Conservation (phyloP, 768 basidiomycete genomes). For the Hirschioporus abietinus region DNA sequence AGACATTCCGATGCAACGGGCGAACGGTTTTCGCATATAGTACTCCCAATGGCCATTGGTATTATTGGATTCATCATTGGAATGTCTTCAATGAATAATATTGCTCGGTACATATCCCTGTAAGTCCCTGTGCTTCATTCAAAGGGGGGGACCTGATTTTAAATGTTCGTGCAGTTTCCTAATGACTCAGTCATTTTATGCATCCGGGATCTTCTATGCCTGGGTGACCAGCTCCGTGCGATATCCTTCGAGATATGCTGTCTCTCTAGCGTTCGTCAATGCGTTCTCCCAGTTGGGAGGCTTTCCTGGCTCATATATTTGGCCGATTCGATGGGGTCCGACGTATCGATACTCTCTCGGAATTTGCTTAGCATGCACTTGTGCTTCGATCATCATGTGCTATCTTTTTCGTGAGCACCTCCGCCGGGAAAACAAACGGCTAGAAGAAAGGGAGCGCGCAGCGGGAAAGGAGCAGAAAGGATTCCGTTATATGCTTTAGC, state of each 20-base stretch:
- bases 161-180: constrained; percentile 48
- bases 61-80: constrained; percentile 66
- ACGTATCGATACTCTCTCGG: constrained; percentile 65
- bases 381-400: constrained; percentile 44
- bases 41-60: constrained; percentile 46
- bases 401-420: constrained; percentile 43
- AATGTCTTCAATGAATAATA: constrained; percentile 55
- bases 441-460: constrained; percentile 36
- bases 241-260: constrained; percentile 42
- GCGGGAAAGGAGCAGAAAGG: constrained; percentile 29
- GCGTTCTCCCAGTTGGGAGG: not conserved
- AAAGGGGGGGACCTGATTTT: not conserved
- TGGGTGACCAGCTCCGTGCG: constrained; percentile 59
- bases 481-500: constrained; percentile 43
- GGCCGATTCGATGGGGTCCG: constrained; percentile 66
- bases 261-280: constrained; percentile 4
- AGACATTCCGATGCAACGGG: constrained; percentile 67
- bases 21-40: constrained; percentile 70
- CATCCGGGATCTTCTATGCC: constrained; percentile 58
- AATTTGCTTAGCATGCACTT: constrained; percentile 61
- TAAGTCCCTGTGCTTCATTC: constrained; percentile 28
- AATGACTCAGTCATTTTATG: constrained; percentile 70
- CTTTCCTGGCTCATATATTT: constrained; percentile 63
- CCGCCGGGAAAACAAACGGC: constrained; percentile 31
- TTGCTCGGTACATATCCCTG: constrained; percentile 62